Base-by-base conservation (phyloP, 2,329 filamentous ascomycete genomes). In the Camptophora hylomeconis region DNA sequence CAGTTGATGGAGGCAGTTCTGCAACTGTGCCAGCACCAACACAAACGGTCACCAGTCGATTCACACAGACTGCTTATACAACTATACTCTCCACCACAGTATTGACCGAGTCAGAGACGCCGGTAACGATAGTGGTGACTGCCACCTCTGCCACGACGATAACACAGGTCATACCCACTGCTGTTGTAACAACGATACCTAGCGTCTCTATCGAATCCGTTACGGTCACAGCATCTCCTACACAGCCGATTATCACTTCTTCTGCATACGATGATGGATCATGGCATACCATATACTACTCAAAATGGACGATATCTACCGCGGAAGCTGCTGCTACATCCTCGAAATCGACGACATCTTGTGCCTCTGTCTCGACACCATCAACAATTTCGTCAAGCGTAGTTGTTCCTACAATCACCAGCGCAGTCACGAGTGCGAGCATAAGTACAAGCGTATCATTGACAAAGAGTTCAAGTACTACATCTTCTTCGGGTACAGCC, bases 261-360 rank as follows among this genome's bases (percentile, higher is more conserved):
- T n/a, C 22, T 12, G 33, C 37, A 11, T 48, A 45, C 20, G 47
- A 50, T 25, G 36, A 48, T 30, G 47, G 47, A 17, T 39, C 40
- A 35, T 50, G 46, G 46, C 47, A 49, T 31, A 50, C 46, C 4
- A 41, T 37, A 11, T 50, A 49, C 30, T 45, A 40, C 33, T 37
- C 37, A 18, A 40, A 31, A 5, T 31, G 14, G n/a, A 27, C 31
- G 11, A 25, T 28, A 9, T 20, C 33, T 4, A 19, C 19, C n/a
- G 17, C 20, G 20, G 30, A 20, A 31, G 24, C 31, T 1, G 26
- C 29, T 17, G 27, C 21, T 13, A 27, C 38, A 5, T 20, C 30
- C 13, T 24, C 36, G 12, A 28, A 23, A 10, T 14, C 29, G 3
- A 6, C 21, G 11, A 4, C 22, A 20, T 5, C 20, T 5, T n/a